Evolutionary conservation across 495 filamentous ascomycete genomes (phyloP).

Genomic region (Penicillium herquei): DNA sequence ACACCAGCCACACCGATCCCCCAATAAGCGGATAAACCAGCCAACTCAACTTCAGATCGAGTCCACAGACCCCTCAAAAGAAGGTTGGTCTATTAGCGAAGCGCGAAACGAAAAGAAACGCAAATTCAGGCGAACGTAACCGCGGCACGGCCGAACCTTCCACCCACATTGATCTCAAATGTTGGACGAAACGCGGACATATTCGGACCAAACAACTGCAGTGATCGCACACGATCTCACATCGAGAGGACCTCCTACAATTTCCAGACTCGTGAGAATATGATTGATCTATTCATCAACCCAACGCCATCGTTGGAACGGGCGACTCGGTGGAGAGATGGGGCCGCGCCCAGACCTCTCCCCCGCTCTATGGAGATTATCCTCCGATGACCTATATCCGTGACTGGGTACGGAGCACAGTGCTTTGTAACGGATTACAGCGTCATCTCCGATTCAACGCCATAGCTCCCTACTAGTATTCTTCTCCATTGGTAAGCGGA

Average conservation of each 20-base stretch:
- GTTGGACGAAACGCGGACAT: background rate
- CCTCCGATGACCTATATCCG: background rate
- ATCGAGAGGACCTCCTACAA: too few species aligned
- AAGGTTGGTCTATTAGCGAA: background rate
- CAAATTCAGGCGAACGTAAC: background rate
- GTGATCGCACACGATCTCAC: slow-evolving; percentile 1
- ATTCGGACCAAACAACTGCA: background rate
- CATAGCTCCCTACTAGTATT: background rate
- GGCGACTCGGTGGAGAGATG: background rate
- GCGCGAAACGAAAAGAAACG: background rate
- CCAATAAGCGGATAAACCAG: slow-evolving; percentile 1
- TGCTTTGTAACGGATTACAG: background rate
- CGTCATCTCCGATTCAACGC: background rate
- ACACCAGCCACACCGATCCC: background rate
- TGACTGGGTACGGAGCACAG: too few species aligned
- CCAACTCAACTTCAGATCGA: background rate
- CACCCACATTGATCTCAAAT: background rate
- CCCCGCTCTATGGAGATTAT: slow-evolving; percentile 2
- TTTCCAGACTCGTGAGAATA: slow-evolving; percentile 3
- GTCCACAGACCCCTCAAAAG: background rate
- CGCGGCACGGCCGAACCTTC: background rate
- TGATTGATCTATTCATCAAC: slow-evolving; percentile 10
- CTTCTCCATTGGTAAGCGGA: too few species aligned
- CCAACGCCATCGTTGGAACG: background rate
- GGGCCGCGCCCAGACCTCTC: slow-evolving; percentile 3